These are phyloP conservation scores for Malus sieversii DNA, from an alignment of 306 rosid species.

Conservation along the genomic window DNA sequence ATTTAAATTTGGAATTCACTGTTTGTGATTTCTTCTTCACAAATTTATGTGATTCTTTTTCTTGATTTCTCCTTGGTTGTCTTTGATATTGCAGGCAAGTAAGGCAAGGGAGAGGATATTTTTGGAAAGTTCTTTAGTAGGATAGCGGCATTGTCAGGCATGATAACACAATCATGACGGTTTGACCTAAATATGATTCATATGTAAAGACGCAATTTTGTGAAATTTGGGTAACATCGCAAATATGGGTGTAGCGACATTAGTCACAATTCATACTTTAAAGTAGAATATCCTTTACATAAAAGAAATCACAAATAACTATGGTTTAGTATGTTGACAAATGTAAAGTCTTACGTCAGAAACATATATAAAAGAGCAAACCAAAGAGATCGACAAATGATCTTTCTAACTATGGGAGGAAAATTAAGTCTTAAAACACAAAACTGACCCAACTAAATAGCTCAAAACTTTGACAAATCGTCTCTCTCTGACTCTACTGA, in stretches of 20 bases:
- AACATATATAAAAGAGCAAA: not conserved
- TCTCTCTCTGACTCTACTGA: constrained; percentile 16
- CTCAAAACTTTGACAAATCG: not conserved
- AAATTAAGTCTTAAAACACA: not conserved
- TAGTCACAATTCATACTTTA: too few relatives aligned
- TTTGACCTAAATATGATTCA: too few relatives aligned
- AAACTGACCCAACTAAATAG: not conserved
- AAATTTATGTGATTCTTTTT: not conserved
- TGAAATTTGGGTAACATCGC: too few relatives aligned
- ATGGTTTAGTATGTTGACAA: too few relatives aligned
- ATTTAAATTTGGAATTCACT: not conserved
- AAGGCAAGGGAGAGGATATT: constrained; percentile 43
- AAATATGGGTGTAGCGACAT: too few relatives aligned
- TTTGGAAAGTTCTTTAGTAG: constrained; percentile 17
- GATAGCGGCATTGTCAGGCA: constrained; percentile 10
- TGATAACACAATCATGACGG: too few relatives aligned
- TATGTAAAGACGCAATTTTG: too few relatives aligned
- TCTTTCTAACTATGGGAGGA: not conserved
- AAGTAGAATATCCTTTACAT: too few relatives aligned
- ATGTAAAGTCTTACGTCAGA: too few relatives aligned
- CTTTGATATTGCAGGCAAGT: constrained; percentile 18
- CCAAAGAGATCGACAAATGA: not conserved
- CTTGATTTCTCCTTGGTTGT: not conserved
- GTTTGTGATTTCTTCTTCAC: not conserved
- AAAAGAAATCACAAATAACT: too few relatives aligned